Percentiles rank a stretch among this genome's conserved stretches.
These are phyloP conservation scores for Curvularia spicifera DNA, from an alignment of 2,329 filamentous ascomycete genomes.

Conservation along the genomic window DNA sequence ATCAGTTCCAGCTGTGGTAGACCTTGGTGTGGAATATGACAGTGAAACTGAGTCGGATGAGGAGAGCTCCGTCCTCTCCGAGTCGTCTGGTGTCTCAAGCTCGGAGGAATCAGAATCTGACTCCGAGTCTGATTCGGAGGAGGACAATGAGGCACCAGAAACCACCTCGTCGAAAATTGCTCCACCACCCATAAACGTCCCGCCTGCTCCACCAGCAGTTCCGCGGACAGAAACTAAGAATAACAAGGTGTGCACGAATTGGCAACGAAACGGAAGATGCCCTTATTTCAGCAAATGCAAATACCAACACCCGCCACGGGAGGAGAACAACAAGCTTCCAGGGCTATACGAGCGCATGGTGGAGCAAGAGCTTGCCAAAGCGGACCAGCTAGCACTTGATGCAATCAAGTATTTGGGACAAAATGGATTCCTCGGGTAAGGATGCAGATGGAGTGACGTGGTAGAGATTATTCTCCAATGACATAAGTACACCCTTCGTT, in stretches of 20 bases:
- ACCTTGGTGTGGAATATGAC: slow-evolving; percentile 42
- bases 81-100: slow-evolving; percentile 44
- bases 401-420: slow-evolving; percentile 57
- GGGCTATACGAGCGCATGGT: slow-evolving; percentile 46
- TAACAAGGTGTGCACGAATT: slow-evolving; percentile 31
- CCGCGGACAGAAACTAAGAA: slow-evolving; percentile 15
- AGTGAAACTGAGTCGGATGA: slow-evolving; percentile 37
- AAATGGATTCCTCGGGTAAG: slow-evolving; percentile 50
- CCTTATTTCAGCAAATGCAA: slow-evolving; percentile 35
- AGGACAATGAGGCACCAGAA: slow-evolving; percentile 42
- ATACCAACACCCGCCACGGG: slow-evolving; percentile 33
- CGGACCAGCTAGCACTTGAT: slow-evolving; percentile 51
- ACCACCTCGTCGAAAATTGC: slow-evolving; percentile 47
- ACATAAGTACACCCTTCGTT: slow-evolving; percentile 70
- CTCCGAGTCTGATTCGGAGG: slow-evolving; percentile 31
- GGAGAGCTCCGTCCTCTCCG: slow-evolving; percentile 34
- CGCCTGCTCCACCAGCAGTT: slow-evolving; percentile 19
- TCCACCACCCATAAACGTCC: slow-evolving; percentile 20
- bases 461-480: slow-evolving; percentile 59
- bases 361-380: slow-evolving; percentile 54
- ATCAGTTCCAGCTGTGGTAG: slow-evolving; percentile 16
- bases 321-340: slow-evolving; percentile 26
- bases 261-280: slow-evolving; percentile 38
- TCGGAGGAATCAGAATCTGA: slow-evolving; percentile 37
- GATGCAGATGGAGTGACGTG: no score